A percentile compares a stretch with the other conserved stretches of the same genome.
Evolutionary conservation across 176 grass and related monocot genomes (phyloP).

Genomic region (Avena atlantica): DNA sequence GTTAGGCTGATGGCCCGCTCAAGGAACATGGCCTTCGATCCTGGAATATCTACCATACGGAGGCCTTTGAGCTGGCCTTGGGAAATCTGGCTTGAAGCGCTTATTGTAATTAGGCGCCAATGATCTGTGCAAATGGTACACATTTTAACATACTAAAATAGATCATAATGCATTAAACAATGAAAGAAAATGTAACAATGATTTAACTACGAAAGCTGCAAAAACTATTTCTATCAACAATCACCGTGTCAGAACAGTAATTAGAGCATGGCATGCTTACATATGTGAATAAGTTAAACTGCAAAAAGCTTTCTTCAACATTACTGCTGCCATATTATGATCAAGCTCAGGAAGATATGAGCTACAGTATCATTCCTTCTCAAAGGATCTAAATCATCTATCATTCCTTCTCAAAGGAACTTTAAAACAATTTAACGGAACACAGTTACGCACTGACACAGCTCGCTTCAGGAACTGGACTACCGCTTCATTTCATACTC

Average conservation of each 20-base stretch:
- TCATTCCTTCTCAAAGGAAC: too few species aligned
- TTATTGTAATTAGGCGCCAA: constrained; percentile 50
- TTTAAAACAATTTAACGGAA: neutral
- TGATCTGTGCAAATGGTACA: constrained; percentile 40
- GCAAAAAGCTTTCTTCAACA: neutral
- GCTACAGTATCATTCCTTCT: too few species aligned
- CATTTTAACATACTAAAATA: constrained; percentile 27
- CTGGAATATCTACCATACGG: constrained; percentile 62
- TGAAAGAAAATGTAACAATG: neutral
- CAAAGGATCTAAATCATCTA: too few species aligned
- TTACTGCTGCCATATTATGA: neutral
- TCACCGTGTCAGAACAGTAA: neutral
- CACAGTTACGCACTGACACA: neutral
- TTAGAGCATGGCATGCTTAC: neutral
- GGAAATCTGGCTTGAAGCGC: constrained; percentile 62
- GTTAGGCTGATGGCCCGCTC: neutral
- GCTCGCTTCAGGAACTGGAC: neutral
- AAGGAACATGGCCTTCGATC: constrained; percentile 61
- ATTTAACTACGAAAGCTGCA: constrained; percentile 30
- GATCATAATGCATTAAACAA: neutral
- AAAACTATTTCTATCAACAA: neutral
- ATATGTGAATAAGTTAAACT: constrained; percentile 13
- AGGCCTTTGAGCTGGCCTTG: constrained; percentile 47
- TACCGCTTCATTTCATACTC: neutral
- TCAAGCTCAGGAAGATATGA: neutral